A percentile compares a stretch with the other conserved stretches of the same genome.
phyloP scores from a whole-genome alignment of 2,329 filamentous ascomycete species.

The Harringtonia lauricola region DNA sequence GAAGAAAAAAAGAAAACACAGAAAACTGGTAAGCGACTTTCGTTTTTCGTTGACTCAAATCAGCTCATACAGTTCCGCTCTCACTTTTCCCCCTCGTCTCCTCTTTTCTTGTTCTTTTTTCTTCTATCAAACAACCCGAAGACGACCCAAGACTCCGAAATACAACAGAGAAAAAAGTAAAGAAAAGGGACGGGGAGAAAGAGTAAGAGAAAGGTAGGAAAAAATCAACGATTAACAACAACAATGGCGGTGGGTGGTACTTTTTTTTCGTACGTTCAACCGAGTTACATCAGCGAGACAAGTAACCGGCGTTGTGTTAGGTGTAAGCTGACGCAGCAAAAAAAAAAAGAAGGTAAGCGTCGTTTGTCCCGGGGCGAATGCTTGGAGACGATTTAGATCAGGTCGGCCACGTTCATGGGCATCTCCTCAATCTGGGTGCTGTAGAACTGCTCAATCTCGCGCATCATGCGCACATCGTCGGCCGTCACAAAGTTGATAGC shows the following conservation, averaged over 20 bases:
- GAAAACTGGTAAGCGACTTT: background rate
- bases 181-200: background rate
- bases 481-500: constrained; percentile 99
- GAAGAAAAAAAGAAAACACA: background rate
- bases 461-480: constrained; percentile 99
- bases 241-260: no score
- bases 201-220: background rate
- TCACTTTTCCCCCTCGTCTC: background rate
- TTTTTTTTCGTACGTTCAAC: no score
- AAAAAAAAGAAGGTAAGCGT: background rate
- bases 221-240: background rate
- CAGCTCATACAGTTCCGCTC: background rate
- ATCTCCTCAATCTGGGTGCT: constrained; percentile 99
- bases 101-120: constrained; percentile 4
- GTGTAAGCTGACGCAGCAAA: no score
- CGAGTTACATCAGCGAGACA: no score
- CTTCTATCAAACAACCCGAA: constrained; percentile 7
- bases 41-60: no score
- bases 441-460: constrained; percentile 99
- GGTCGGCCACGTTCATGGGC: constrained; percentile 85
- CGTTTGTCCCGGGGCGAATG: background rate
- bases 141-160: constrained; percentile 7
- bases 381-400: constrained; percentile 43
- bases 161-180: background rate
- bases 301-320: no score